Evolutionary conservation across 495 filamentous ascomycete species (phyloP), one percentile per base, ranked within the genome.

Genomic region (Podospora pseudopauciseta): DNA sequence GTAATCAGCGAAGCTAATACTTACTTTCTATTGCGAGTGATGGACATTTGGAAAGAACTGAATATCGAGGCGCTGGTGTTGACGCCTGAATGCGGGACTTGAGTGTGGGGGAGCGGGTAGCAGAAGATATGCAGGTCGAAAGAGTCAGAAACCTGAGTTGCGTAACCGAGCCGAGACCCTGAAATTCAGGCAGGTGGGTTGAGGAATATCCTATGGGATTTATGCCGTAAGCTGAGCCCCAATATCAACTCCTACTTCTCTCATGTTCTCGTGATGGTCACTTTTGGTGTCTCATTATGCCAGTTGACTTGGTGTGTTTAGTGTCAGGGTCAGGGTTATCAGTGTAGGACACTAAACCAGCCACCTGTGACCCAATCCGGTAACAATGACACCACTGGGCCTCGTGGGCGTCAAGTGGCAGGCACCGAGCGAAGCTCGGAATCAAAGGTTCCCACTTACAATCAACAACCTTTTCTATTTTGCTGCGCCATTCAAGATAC

Each of bases 401-500:
- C 39, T 49, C 39, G 39, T 49, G 39, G 39, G 39, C 39, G 13
- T 13, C 39, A 11, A 13, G 15, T 49, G 39, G 39, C 39, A 49
- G 39, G 39, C 39, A 49, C 39, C 39, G 15, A 49, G 0, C 39
- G 15, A 49, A 49, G 39, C 39, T 49, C 4, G 30, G 30, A 32
- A 32, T 49, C 39, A 49, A 49, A 49, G 39, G 39, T 49, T 49
- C 39, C 39, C 39, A 58, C 56, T 20, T 20, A 58, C n/a, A 58
- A n/a, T 5, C 5, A 57, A 9, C 9, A 7, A n/a, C 56, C n/a
- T 58, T 56, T 63, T 65, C 71, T 65, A 67, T 67, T 39, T 63
- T 62, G 63, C 68, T 64, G 64, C 67, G 67, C 66, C 58, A 15
- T 63, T 67, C 68, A 60, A 70, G 66, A 60, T 59, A 62, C 67